Evolutionary conservation across 768 basidiomycete genomes (phyloP), one percentile per base, ranked within the genome.

Genomic region (Boletus eberwhitei): DNA sequence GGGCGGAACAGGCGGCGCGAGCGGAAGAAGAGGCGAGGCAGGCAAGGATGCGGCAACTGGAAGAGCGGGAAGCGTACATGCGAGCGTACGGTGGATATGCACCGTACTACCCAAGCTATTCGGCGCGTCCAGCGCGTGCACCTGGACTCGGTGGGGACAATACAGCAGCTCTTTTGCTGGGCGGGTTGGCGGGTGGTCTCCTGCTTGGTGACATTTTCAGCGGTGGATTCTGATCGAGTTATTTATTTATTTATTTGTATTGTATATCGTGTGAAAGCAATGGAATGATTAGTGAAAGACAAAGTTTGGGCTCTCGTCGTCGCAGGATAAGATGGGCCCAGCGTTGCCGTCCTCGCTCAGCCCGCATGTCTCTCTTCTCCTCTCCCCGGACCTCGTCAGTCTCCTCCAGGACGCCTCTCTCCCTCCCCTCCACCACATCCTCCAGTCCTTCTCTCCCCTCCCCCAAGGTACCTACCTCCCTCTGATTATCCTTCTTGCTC

Each of bases 401-500:
- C 76, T 90, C 35, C 72, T 93, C 43, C 70, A 74, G 29, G 64
- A 75, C 2, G 78, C 83, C 9, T 80, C 81, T 1, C 71, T 93
- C 17, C 91, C 91, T 2, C 76, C 86, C 16, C 73, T 93, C 14
- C 82, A 84, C 34, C 77, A 86, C 60, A 81, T 93, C 53, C 77
- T 93, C 29, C 90, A 93, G 67, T 90, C 88, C 3, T 93, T 93
- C 63, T 88, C 89, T 3, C 91, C 91, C 12, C 74, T 93, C 48
- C 85, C 88, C 0, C 84, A 90, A 78, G 88, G 90, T 88, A 68
- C 46, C 70, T 67, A 22, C 8, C 19, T 8, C 32, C 46, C 39
- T 32, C n/a, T 16, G 11, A 26, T 16, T 16, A 17, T 60, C 42
- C 40, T 44, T 48, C 24, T 9, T 34, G 19, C 44, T 26, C 47